Percentiles rank a stretch among this genome's conserved stretches.
phyloP scores from a whole-genome alignment of 192 early-diverging fungal species.

The Backusella parvicylindrica region DNA sequence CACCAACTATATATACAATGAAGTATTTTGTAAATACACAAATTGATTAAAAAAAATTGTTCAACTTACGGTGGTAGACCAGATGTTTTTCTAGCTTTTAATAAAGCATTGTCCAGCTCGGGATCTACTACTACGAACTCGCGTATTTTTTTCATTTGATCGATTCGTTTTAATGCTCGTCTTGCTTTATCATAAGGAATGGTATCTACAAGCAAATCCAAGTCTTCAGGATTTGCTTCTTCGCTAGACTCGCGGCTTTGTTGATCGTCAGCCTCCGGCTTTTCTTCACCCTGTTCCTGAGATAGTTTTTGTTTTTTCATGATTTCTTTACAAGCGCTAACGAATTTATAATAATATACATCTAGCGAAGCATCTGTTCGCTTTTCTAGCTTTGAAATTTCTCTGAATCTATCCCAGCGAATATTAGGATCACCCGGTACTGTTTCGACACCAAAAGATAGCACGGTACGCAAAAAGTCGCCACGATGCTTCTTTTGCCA shows the following conservation, averaged over 20 bases:
- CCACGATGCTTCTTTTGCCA: conserved; percentile 54
- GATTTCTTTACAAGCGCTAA: conserved; percentile 59
- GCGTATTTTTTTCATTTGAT: conserved; percentile 64
- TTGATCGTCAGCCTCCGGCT: neutral
- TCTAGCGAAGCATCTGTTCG: conserved; percentile 71
- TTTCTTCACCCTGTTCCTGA: neutral
- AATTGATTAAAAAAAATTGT: neutral
- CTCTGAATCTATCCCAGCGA: conserved; percentile 68
- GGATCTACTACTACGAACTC: conserved; percentile 60
- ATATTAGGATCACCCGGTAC: conserved; percentile 34
- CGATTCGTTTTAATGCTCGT: conserved; percentile 64
- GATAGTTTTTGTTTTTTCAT: conserved; percentile 32
- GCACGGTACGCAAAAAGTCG: conserved; percentile 54
- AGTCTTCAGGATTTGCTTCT: conserved; percentile 26
- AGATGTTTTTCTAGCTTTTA: conserved; percentile 46
- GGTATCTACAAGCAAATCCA: conserved; percentile 43
- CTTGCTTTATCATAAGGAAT: conserved; percentile 69
- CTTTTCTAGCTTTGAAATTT: conserved; percentile 56
- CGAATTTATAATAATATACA: conserved; percentile 58
- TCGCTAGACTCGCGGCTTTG: conserved; percentile 34
- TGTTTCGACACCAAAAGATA: conserved; percentile 55
- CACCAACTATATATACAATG: conserved; percentile 58
- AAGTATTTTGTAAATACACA: neutral
- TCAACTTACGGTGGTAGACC: conserved; percentile 42
- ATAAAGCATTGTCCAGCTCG: conserved; percentile 43